Evolutionary conservation across 1,284 basidiomycete species (phyloP), one percentile per base, ranked within the genome.

Genomic region (Trametes pubescens): DNA sequence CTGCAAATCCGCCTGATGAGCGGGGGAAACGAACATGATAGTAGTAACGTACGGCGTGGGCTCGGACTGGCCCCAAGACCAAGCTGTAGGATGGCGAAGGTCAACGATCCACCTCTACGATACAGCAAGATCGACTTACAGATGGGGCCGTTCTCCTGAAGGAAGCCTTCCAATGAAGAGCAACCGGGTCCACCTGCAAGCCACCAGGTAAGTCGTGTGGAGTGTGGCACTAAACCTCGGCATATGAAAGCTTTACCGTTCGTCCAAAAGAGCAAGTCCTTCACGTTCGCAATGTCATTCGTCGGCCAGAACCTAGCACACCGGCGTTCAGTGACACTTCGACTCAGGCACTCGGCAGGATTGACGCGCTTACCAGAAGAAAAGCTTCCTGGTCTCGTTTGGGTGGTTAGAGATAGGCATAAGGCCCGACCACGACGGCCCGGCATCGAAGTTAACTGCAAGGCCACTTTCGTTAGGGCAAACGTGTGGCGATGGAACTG

Each of bases 1-100:
- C 76, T 77, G 38, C 3, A 11, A 5, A 46, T 24, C 2, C 11
- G 22, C n/a, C 35, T 29, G 18, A 43, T 37, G 14, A 49, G 37
- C 34, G 8, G 2, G 18, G 35, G 7, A 21, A 55, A 61, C 51
- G 34, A 14, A 24, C 8, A 6, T 13, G 5, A n/a, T 13, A 18
- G 13, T 4, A 32, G 29, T 11, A 14, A 67, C 77, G 48, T 67
- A 80, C 79, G 77, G 78, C 8, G 81, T 84, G 21, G 84, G 84
- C 63, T 76, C 79, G 2, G 84, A 68, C 71, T 86, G 85, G 37
- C 85, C 84, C 84, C 83, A 86, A 18, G 81, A 82, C 84, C 84
- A 86, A 22, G 82, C 83, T 85, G 32, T n/a, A 61, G 10, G 18
- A 51, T 16, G 43, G 56, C 32, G 51, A 57, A 47, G 34, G 10